phyloP scores from a whole-genome alignment of 768 basidiomycete species.

The Mycena metata region DNA sequence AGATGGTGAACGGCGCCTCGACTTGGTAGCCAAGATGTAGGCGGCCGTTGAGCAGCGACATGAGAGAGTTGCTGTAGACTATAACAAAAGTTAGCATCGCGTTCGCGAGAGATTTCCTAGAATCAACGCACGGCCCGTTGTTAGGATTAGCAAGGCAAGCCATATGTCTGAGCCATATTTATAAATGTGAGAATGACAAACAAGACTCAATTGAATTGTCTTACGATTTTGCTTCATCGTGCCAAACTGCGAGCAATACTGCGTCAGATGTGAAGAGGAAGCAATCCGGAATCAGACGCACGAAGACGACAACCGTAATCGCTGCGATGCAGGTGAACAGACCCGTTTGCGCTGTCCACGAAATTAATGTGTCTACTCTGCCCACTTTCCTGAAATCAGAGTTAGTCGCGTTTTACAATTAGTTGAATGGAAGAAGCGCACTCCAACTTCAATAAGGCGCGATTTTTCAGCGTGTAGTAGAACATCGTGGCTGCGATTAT shows the following conservation, averaged over 20 bases:
- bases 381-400: neutral
- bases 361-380: constrained; percentile 24
- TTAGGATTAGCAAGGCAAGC: constrained; percentile 31
- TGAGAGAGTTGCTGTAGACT: constrained; percentile 37
- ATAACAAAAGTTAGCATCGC: neutral
- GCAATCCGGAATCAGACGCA: neutral
- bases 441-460: constrained; percentile 18
- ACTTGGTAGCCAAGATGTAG: constrained; percentile 32
- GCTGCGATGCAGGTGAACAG: constrained; percentile 32
- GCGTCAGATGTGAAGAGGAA: neutral
- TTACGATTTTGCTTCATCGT: constrained; percentile 26
- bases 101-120: neutral
- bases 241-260: constrained; percentile 19
- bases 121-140: constrained; percentile 29
- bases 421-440: neutral
- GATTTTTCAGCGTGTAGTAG: constrained; percentile 26
- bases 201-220: neutral
- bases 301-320: constrained; percentile 22
- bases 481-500: constrained; percentile 28
- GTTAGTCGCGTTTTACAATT: neutral
- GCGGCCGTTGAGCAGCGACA: constrained; percentile 36
- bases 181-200: neutral
- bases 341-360: constrained; percentile 38
- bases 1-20: constrained; percentile 32
- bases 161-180: constrained; percentile 23